phyloP scores from a whole-genome alignment of 2,329 filamentous ascomycete species.

The Huntiella moniliformis region DNA sequence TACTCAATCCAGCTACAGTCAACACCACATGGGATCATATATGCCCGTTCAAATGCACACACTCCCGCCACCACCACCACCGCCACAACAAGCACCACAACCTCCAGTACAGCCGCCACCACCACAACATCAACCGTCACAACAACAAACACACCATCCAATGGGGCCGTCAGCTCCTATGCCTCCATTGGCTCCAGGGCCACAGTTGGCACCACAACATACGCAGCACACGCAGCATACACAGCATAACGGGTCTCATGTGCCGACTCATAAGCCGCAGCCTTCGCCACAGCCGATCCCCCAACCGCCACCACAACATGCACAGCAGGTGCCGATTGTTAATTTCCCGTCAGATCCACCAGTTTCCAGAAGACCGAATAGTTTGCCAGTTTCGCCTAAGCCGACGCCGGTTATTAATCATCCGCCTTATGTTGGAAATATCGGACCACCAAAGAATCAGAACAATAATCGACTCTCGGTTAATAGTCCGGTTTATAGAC shows the following conservation, averaged over 20 bases:
- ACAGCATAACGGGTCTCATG: not conserved
- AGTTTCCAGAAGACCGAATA: slow-evolving; percentile 8
- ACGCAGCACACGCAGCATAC: not conserved
- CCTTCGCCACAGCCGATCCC: not conserved
- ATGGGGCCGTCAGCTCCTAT: too few species aligned
- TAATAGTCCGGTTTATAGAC: slow-evolving; percentile 2
- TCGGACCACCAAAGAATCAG: not conserved
- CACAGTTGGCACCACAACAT: not conserved
- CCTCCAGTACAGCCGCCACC: too few species aligned
- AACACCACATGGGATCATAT: not conserved
- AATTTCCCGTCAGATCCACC: slow-evolving; percentile 6
- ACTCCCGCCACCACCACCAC: not conserved
- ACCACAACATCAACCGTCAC: not conserved
- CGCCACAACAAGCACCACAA: not conserved
- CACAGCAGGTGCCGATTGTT: slow-evolving; percentile 1
- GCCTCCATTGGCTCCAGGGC: not conserved
- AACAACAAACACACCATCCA: not conserved
- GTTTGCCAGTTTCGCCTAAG: slow-evolving; percentile 10
- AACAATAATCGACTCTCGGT: slow-evolving; percentile 9
- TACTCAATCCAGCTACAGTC: not conserved
- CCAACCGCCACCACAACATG: slow-evolving; percentile 1
- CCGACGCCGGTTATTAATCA: slow-evolving; percentile 8
- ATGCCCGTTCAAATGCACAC: not conserved
- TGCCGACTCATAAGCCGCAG: not conserved
- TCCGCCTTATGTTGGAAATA: slow-evolving; percentile 4